Evolutionary conservation across 805 yeast genomes (phyloP).

Genomic region (Pichia cabralensis): DNA sequence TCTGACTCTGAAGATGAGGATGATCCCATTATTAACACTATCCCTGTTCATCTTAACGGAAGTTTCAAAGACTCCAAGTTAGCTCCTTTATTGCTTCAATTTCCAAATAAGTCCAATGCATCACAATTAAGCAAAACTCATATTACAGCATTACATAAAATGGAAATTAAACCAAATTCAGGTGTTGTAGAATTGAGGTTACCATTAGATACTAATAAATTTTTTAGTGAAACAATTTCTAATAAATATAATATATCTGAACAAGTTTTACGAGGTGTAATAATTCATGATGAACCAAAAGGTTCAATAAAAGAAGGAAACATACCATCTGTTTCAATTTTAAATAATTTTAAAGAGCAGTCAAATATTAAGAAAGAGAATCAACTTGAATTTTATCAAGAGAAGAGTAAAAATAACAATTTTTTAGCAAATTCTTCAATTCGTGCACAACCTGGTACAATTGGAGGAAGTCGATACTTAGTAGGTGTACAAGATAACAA

Average conservation of each 20-base stretch:
- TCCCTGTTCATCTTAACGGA: constrained; percentile 42
- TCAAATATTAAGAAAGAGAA: not conserved
- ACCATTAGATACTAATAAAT: constrained; percentile 59
- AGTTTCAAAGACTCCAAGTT: constrained; percentile 16
- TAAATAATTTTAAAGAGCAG: not conserved
- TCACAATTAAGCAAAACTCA: constrained; percentile 6
- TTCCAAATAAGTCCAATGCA: constrained; percentile 42
- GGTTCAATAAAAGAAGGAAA: constrained; percentile 23
- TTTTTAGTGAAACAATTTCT: constrained; percentile 56
- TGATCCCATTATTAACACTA: constrained; percentile 52
- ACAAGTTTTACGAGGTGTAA: constrained; percentile 66
- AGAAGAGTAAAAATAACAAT: not conserved
- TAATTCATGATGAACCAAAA: constrained; percentile 32
- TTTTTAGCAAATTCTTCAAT: constrained; percentile 3
- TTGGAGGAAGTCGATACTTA: constrained; percentile 26
- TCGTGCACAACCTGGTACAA: constrained; percentile 13
- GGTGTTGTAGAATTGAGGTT: constrained; percentile 64
- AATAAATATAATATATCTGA: constrained; percentile 44
- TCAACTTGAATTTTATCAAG: not conserved
- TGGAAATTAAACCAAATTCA: constrained; percentile 44
- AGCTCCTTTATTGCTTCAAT: constrained; percentile 38
- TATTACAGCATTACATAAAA: constrained; percentile 1
- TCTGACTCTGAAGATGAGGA: constrained; percentile 29
- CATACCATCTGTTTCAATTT: constrained; percentile 1
- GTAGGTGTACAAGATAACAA: constrained; percentile 28